These are phyloP conservation scores for Taphrina flavorubra DNA, from an alignment of 1,139 yeast species.

Conservation along the genomic window DNA sequence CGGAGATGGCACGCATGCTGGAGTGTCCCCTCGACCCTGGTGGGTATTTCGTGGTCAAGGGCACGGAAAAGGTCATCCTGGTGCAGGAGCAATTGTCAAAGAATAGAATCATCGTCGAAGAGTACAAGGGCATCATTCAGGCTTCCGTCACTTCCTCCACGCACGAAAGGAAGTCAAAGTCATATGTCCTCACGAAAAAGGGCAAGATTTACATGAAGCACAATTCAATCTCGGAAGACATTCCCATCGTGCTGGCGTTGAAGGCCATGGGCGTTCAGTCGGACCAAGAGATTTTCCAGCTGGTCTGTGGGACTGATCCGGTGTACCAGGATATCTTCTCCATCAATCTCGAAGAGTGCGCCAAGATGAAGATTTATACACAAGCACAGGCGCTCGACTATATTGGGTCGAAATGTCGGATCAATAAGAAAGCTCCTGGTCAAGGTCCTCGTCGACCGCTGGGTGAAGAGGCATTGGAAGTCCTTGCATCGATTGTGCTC, in stretches of 20 bases:
- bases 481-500: constrained; percentile 92
- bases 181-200: constrained; percentile 91
- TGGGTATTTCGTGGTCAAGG: constrained; percentile 96
- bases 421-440: constrained; percentile 50
- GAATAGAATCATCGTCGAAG: constrained; percentile 96
- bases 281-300: constrained; percentile 89
- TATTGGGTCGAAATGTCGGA: constrained; percentile 87
- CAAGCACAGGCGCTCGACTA: constrained; percentile 93
- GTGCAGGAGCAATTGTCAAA: constrained; percentile 96
- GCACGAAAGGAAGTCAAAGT: constrained; percentile 95
- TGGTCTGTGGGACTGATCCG: constrained; percentile 89
- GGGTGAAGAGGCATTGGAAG: constrained; percentile 95
- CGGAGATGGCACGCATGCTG: constrained; percentile 82
- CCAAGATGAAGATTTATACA: constrained; percentile 81
- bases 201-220: constrained; percentile 89
- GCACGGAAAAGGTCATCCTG: constrained; percentile 95
- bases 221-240: constrained; percentile 91
- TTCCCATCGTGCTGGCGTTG: constrained; percentile 88
- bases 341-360: constrained; percentile 91
- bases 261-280: constrained; percentile 96
- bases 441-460: constrained; percentile 79
- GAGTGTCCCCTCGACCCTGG: constrained; percentile 99
- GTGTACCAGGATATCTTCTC: constrained; percentile 90
- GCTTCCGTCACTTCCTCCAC: constrained; percentile 98
- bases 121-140: constrained; percentile 90